Evolutionary conservation across 768 basidiomycete species (phyloP).

Genomic region (Holtermannia corniformis): DNA sequence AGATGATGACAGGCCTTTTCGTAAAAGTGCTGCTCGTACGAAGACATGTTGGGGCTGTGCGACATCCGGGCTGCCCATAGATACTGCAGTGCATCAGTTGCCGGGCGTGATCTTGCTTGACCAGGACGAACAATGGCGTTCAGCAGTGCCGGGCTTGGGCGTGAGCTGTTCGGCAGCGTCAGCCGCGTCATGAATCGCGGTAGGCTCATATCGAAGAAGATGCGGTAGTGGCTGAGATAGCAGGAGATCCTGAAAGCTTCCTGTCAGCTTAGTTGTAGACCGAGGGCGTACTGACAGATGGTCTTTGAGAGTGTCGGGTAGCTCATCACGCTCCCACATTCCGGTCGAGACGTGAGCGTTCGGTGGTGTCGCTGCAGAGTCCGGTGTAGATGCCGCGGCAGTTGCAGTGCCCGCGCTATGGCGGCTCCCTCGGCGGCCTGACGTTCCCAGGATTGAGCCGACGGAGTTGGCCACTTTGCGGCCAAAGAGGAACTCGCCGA

Average conservation of each 20-base stretch:
- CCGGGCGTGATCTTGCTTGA: neutral
- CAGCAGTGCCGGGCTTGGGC: conserved; percentile 24
- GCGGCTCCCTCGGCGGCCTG: neutral
- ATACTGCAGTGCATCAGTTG: conserved; percentile 13
- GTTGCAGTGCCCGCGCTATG: too few species aligned
- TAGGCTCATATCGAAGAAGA: conserved; percentile 34
- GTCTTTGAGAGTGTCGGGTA: conserved; percentile 19
- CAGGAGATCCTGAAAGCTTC: conserved; percentile 13
- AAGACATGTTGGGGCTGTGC: conserved; percentile 11
- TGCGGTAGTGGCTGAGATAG: conserved; percentile 22
- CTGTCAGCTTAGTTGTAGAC: neutral
- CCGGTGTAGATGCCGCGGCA: too few species aligned
- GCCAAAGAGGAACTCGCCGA: neutral
- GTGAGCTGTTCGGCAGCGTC: conserved; percentile 21
- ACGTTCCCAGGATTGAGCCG: neutral
- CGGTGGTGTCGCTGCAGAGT: too few species aligned
- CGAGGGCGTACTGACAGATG: conserved; percentile 14
- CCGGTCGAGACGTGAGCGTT: neutral
- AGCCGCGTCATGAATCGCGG: conserved; percentile 28
- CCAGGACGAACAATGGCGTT: conserved; percentile 25
- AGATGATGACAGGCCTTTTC: conserved; percentile 14
- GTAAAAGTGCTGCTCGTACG: conserved; percentile 21
- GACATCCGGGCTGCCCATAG: conserved; percentile 32
- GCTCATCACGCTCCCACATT: conserved; percentile 17
- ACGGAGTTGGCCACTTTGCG: neutral